Conservation (phyloP, 805 yeast genomes). For the Metschnikowia rubicola region DNA sequence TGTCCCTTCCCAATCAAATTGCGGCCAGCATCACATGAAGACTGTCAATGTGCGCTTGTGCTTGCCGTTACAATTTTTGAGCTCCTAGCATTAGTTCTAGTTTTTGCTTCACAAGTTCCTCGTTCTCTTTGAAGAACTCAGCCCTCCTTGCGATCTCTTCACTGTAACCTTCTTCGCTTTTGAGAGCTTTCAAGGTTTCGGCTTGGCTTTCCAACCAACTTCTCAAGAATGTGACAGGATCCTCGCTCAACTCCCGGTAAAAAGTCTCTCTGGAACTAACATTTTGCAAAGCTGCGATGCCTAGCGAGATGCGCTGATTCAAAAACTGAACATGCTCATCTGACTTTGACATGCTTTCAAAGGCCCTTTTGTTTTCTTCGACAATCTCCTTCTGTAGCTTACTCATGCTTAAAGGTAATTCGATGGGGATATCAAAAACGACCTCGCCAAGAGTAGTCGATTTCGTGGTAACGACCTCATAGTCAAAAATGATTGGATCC, state of each 20-base stretch:
- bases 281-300: conserved; percentile 51
- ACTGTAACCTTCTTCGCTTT: conserved; percentile 85
- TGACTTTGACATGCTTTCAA: conserved; percentile 43
- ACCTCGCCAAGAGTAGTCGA: conserved; percentile 79
- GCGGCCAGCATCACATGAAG: not conserved
- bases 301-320: conserved; percentile 44
- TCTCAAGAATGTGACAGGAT: conserved; percentile 74
- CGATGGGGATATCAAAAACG: conserved; percentile 64
- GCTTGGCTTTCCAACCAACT: conserved; percentile 77
- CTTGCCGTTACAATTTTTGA: conserved; percentile 13
- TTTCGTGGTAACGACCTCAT: conserved; percentile 70
- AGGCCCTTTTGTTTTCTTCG: conserved; percentile 36
- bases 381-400: conserved; percentile 37
- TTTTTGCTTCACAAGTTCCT: conserved; percentile 64
- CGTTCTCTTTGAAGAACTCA: conserved; percentile 71
- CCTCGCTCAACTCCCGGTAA: conserved; percentile 65
- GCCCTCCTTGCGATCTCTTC: conserved; percentile 88
- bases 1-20: not conserved
- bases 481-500: conserved; percentile 75
- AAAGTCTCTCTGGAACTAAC: conserved; percentile 70
- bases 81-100: conserved; percentile 69
- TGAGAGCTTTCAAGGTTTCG: conserved; percentile 77
- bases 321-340: conserved; percentile 42
- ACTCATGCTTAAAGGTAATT: conserved; percentile 36
- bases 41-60: not conserved